A percentile compares a stretch with the other conserved stretches of the same genome.
Conservation (phyloP, 768 basidiomycete species). For the Russula vinacea region DNA sequence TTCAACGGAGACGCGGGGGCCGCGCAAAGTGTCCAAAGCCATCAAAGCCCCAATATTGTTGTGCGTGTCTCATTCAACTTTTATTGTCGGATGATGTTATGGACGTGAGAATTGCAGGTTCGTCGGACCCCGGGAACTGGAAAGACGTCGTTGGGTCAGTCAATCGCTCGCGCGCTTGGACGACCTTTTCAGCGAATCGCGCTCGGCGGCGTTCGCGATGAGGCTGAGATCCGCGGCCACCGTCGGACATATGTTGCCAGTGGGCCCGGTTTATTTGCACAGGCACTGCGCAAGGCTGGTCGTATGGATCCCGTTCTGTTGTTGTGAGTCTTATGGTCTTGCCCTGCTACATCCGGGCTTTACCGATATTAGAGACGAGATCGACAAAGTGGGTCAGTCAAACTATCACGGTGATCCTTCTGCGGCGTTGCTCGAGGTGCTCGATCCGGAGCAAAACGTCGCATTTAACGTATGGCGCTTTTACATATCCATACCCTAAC, state of each 20-base stretch:
- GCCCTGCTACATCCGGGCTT: slow-evolving; percentile 6
- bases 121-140: slow-evolving; percentile 90
- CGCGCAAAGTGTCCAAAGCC: slow-evolving; percentile 36
- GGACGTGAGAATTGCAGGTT: slow-evolving; percentile 46
- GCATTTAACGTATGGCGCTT: slow-evolving; percentile 59
- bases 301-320: slow-evolving; percentile 77
- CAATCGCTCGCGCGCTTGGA: slow-evolving; percentile 76
- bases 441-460: slow-evolving; percentile 93
- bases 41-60: slow-evolving; percentile 73
- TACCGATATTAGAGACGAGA: slow-evolving; percentile 57
- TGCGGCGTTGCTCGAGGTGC: slow-evolving; percentile 85
- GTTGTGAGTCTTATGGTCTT: slow-evolving; percentile 41
- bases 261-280: slow-evolving; percentile 80
- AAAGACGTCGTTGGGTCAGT: slow-evolving; percentile 89
- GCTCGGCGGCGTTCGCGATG: slow-evolving; percentile 89
- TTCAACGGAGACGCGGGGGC: slow-evolving; percentile 21
- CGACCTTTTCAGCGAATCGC: slow-evolving; percentile 91
- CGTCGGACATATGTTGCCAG: slow-evolving; percentile 89
- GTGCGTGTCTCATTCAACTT: slow-evolving; percentile 37
- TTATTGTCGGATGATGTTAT: slow-evolving; percentile 9
- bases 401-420: slow-evolving; percentile 91
- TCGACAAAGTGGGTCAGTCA: slow-evolving; percentile 85
- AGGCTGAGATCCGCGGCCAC: slow-evolving; percentile 80
- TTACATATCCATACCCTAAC: background rate
- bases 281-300: slow-evolving; percentile 82